Conservation (phyloP, 441 rosid species). For the Lepidium campestre region DNA sequence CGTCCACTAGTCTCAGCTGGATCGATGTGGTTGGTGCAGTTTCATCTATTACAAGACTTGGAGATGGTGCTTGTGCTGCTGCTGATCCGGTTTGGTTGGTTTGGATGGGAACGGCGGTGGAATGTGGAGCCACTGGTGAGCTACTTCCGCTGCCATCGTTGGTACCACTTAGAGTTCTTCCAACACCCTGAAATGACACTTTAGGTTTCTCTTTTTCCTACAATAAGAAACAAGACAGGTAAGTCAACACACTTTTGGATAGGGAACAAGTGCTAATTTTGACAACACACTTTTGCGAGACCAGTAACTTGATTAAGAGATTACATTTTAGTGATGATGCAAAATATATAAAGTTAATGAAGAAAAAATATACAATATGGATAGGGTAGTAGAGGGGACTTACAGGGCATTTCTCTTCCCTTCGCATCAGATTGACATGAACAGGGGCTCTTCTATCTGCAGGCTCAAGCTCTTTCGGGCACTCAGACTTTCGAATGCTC, state of each 20-base stretch:
- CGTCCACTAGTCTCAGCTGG: conserved; percentile 86
- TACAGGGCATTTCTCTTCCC: conserved; percentile 73
- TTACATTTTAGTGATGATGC: neutral
- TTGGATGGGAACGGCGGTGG: conserved; percentile 31
- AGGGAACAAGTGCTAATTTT: neutral
- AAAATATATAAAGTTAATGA: neutral
- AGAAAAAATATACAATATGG: neutral
- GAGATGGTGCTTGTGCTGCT: conserved; percentile 35
- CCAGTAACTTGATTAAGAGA: neutral
- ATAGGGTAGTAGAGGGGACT: conserved; percentile 30
- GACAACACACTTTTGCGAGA: neutral
- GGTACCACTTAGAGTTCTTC: conserved; percentile 73
- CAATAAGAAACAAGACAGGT: conserved; percentile 5
- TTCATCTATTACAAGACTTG: conserved; percentile 50
- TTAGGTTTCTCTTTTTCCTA: conserved; percentile 68
- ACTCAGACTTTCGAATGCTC: conserved; percentile 94
- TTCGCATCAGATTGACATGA: conserved; percentile 78
- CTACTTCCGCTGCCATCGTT: conserved; percentile 37
- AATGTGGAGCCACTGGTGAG: conserved; percentile 14
- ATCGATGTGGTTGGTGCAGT: conserved; percentile 67
- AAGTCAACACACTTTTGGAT: too few species aligned
- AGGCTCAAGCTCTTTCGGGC: conserved; percentile 95
- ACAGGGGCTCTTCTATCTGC: conserved; percentile 70
- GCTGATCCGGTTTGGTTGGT: conserved; percentile 24
- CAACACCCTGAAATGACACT: conserved; percentile 78